Evolutionary conservation across 768 basidiomycete genomes (phyloP), one percentile per base, ranked within the genome.

Genomic region (Leucocoprinus leucothites): DNA sequence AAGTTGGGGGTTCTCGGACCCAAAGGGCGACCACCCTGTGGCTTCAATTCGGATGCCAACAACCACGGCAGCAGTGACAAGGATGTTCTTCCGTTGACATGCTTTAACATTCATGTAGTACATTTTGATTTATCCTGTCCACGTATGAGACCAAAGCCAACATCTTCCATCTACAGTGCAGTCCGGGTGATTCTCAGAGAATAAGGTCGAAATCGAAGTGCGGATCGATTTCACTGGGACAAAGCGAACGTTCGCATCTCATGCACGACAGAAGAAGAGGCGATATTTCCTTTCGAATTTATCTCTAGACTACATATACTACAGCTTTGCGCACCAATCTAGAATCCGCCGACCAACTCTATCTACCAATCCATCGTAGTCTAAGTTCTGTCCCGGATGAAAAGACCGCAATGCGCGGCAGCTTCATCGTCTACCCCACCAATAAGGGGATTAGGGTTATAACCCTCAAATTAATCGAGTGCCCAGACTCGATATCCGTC

Each of bases 401-500:
- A 84, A 11, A 85, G 59, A 36, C 81, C 82, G 45, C 69, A 71
- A 65, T 85, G 82, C 1, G 82, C 82, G 8, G 66, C 74, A 6
- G 84, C 82, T 61, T 85, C 82, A 60, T 82, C 80, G 3, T 74
- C 65, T 9, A 74, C 80, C 2, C 79, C 81, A 6, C 59, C 72
- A 34, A 85, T 77, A n/a, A 67, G n/a, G n/a, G n/a, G n/a, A n/a
- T n/a, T n/a, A n/a, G n/a, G n/a, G n/a, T n/a, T n/a, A n/a, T n/a
- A n/a, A n/a, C n/a, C 91, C 89, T 77, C 43, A 94, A 71, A 61
- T 90, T 89, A 67, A 88, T 82, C 0, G 83, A 76, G 64, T 81
- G 84, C 0, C 85, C 85, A 5, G 85, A 82, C 62, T 89, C 89
- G 3, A 88, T 71, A 60, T 94, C 92, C 1, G 84, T 87, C 49